These are phyloP conservation scores for Chalaropsis thielavioides DNA, from an alignment of 2,329 filamentous ascomycete species.

Conservation along the genomic window DNA sequence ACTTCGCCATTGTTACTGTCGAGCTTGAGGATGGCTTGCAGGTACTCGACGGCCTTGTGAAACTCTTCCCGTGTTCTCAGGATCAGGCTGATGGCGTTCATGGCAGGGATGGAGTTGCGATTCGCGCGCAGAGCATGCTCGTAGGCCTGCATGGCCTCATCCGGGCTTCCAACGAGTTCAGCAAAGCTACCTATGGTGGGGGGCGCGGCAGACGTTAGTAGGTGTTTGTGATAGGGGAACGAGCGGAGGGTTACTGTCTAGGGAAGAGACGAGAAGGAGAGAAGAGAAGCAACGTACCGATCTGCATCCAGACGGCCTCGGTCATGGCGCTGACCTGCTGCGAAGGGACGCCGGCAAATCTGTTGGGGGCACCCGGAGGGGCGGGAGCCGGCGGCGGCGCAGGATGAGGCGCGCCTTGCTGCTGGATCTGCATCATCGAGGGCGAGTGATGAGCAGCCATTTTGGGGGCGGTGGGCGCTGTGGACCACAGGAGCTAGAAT, in stretches of 20 bases:
- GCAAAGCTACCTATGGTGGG: slow-evolving; percentile 57
- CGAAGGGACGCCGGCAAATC: slow-evolving; percentile 34
- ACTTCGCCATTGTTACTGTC: slow-evolving; percentile 84
- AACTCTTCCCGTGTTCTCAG: slow-evolving; percentile 87
- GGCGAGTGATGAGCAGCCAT: slow-evolving; percentile 76
- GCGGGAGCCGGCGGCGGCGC: slow-evolving; percentile 37
- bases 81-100: slow-evolving; percentile 89
- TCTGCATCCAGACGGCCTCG: slow-evolving; percentile 80
- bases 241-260: not conserved
- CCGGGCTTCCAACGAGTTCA: slow-evolving; percentile 74
- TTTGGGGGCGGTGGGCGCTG: slow-evolving; percentile 18
- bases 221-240: slow-evolving; percentile 21
- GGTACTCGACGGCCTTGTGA: slow-evolving; percentile 81
- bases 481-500: not conserved
- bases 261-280: no score
- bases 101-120: slow-evolving; percentile 71
- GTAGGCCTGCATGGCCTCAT: slow-evolving; percentile 81
- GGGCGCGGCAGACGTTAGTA: not conserved
- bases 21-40: slow-evolving; percentile 79
- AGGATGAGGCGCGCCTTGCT: slow-evolving; percentile 51
- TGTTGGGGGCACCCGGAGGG: slow-evolving; percentile 42
- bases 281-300: slow-evolving; percentile 47
- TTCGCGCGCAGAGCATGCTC: slow-evolving; percentile 83
- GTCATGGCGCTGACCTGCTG: slow-evolving; percentile 68
- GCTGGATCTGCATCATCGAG: slow-evolving; percentile 56